Evolutionary conservation across 305 asterid genomes (phyloP), one percentile per base, ranked within the genome.

Genomic region (Ajuga reptans): DNA sequence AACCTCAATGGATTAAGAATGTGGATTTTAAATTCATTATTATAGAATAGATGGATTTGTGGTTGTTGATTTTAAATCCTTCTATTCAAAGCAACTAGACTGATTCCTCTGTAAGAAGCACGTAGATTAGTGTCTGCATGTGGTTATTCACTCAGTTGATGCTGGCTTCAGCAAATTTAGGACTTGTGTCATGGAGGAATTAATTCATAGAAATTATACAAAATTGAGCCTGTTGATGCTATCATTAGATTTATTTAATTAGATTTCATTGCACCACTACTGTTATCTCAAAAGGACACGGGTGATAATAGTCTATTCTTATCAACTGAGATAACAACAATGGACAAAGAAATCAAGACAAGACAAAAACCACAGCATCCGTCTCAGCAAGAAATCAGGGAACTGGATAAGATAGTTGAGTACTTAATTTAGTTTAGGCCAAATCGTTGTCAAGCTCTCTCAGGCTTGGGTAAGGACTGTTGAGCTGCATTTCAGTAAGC

Each of bases 401-500:
- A 68, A 57, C 63, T 69, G 15, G 18, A 65, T 64, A 69, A 76
- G 54, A 64, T 41, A 50, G 57, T 41, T 43, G 41, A 33, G 47
- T 37, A 42, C 24, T 55, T 56, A 4, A 55, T 56, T 16, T 5
- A 4, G 52, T 75, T 74, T 65, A 74, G 36, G 84, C 75, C 75
- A 84, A 75, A 41, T 76, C 81, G 37, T 51, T 80, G 81, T 84
- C 90, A 51, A 85, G 86, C 60, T 81, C 92, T 72, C 75, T 75
- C 39, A 85, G 66, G 73, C 67, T 64, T 61, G 82, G 79, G 42
- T 64, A 86, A 33, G 95, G 95, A 56, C 86, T 81, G 45, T 45
- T 77, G 46, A 87, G 81, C 82, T 80, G 85, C 86, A 89, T 83
- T 69, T 75, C 69, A 16, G 88, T 72, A 43, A 90, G 54, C 89